These are phyloP conservation scores for Picea abies DNA, from an alignment of 83 land plant genomes.

Conservation along the genomic window DNA sequence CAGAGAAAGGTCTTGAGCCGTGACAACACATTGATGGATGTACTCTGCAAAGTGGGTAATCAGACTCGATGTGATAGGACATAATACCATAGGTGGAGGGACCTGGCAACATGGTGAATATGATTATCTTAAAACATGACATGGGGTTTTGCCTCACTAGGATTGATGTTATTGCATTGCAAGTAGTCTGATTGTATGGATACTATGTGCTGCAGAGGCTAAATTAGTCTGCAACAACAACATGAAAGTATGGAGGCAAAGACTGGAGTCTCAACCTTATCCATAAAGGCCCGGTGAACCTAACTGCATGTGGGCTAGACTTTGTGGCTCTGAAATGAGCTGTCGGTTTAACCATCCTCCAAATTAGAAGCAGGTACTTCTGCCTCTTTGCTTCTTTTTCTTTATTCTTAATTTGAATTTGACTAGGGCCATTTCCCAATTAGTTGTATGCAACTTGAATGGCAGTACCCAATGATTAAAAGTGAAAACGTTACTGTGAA, in stretches of 20 bases:
- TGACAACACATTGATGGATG: too few relatives aligned
- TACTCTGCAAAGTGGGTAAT: too few relatives aligned
- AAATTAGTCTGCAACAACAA: conserved; percentile 41
- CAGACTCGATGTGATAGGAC: too few relatives aligned
- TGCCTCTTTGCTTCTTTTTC: not conserved
- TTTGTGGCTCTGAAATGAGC: conserved; percentile 65
- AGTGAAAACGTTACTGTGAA: not conserved
- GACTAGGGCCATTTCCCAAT: not conserved
- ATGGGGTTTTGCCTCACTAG: too few relatives aligned
- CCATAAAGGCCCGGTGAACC: conserved; percentile 76
- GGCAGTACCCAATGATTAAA: not conserved
- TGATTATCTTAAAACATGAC: too few relatives aligned
- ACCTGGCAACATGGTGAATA: too few relatives aligned
- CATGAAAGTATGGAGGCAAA: conserved; percentile 45
- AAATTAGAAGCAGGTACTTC: conserved; percentile 40
- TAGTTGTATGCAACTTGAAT: not conserved
- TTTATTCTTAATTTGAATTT: not conserved
- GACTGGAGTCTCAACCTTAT: conserved; percentile 40
- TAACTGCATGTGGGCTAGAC: conserved; percentile 72
- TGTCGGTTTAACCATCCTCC: conserved; percentile 74
- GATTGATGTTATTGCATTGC: too few relatives aligned
- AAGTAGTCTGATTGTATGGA: too few relatives aligned
- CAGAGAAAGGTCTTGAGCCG: too few relatives aligned
- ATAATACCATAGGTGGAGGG: too few relatives aligned
- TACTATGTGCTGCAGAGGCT: not conserved